A percentile compares a stretch with the other conserved stretches of the same genome.
phyloP scores from a whole-genome alignment of 2,329 filamentous ascomycete species.

The Dactylellina cionopaga region DNA sequence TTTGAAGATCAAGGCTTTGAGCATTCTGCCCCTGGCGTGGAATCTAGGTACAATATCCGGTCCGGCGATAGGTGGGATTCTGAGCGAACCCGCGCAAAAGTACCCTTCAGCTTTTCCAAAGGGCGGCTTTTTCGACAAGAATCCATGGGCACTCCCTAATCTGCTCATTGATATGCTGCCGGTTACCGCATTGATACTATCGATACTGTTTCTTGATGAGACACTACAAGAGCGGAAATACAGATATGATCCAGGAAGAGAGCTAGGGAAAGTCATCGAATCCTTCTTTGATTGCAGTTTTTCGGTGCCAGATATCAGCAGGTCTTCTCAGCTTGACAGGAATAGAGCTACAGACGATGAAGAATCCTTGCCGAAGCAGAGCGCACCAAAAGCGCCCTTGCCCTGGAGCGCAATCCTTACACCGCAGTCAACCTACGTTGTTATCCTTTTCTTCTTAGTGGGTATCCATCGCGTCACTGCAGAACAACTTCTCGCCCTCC shows the following conservation, averaged over 20 bases:
- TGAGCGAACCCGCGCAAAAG: constrained; percentile 78
- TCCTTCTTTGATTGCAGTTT: constrained; percentile 59
- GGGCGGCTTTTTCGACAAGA: constrained; percentile 76
- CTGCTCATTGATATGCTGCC: constrained; percentile 81
- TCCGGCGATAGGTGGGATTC: constrained; percentile 85
- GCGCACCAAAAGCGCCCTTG: constrained; percentile 60
- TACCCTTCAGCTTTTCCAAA: constrained; percentile 77
- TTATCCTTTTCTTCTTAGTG: constrained; percentile 86
- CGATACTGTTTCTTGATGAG: constrained; percentile 84
- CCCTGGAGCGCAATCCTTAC: constrained; percentile 69
- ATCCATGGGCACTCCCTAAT: constrained; percentile 90
- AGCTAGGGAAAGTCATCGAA: constrained; percentile 14
- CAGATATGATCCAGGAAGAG: constrained; percentile 18
- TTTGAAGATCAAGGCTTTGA: constrained; percentile 73
- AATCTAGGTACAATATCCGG: constrained; percentile 88
- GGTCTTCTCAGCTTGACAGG: not conserved
- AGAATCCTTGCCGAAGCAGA: constrained; percentile 60
- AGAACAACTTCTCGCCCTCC: constrained; percentile 90
- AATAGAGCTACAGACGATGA: constrained; percentile 65
- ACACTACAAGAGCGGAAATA: constrained; percentile 68
- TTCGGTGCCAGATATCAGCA: constrained; percentile 63
- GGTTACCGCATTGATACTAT: constrained; percentile 78
- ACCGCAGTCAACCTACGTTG: constrained; percentile 75
- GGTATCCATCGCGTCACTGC: constrained; percentile 94
- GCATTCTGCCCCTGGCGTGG: constrained; percentile 96